Evolutionary conservation across 306 rosid species (phyloP), one percentile per base, ranked within the genome.

Genomic region (Cajanus cajan): DNA sequence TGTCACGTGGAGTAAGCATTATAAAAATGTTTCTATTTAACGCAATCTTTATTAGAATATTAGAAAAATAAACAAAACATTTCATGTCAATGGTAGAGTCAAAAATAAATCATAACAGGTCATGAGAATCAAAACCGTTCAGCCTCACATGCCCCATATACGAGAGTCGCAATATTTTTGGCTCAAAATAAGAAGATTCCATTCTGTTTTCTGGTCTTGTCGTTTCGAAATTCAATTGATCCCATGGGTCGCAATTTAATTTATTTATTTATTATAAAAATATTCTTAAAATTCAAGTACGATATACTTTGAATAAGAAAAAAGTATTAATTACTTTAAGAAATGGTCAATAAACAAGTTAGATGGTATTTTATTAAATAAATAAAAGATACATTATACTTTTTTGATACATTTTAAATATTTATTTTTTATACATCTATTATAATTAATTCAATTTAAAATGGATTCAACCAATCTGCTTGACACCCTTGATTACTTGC

Each of bases 1-100:
- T 33, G 55, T 83, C 90, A 81, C 86, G 86, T 85, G 86, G 85
- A 50, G 78, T 43, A 51, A 73, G 51, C 62, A 76, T 33, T 19
- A 15, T 67, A 57, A 33, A 71, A 80, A 31, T 6, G 19, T 24
- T 34, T 50, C 11, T 24, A 22, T 61, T 24, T 61, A 45, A 47
- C 24, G 14, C 67, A 24, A 33, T 47, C 31, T 40, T 15, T 12
- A 33, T 7, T 39, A 57, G 18, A 59, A n/a, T 41, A 33, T 21
- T 8, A 37, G 5, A 37, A 4, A 18, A 28, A 65, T 24, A 13
- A 40, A 25, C 6, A 18, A 28, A 12, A 28, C 0, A 28, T 44
- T 47, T 16, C 73, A 54, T 61, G 21, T 25, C 58, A 4, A 47
- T 8, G 4, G 7, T 41, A n/a, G 21, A 43, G 82, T 82, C 80